phyloP scores from a whole-genome alignment of 169 alveolate genomes.

The Blepharisma undulans region DNA sequence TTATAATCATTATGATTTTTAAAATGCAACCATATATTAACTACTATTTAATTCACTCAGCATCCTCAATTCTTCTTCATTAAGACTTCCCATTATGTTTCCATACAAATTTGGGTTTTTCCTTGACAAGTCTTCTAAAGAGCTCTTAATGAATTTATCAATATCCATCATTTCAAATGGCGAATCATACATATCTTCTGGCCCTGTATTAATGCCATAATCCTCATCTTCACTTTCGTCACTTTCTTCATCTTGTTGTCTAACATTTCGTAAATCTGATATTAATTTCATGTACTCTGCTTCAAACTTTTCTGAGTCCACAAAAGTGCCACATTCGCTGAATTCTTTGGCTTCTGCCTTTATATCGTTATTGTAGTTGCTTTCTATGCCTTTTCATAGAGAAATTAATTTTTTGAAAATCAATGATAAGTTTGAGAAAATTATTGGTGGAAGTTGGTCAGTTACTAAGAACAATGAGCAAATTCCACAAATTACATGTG shows the following conservation, averaged over 20 bases:
- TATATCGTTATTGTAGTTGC: neutral
- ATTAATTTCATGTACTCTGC: neutral
- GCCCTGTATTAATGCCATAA: neutral
- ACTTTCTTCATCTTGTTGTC: neutral
- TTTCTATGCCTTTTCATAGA: neutral
- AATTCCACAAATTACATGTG: conserved; percentile 1
- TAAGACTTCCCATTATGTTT: neutral
- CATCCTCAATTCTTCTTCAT: neutral
- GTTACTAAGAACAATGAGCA: conserved; percentile 1
- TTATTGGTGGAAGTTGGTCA: neutral
- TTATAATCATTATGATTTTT: too few relatives aligned
- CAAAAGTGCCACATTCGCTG: neutral
- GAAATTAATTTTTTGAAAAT: neutral
- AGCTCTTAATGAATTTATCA: neutral
- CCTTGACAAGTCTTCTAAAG: neutral
- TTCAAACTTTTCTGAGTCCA: neutral
- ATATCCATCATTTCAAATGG: conserved; percentile 1
- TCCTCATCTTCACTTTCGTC: conserved; percentile 30
- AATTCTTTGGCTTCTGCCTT: neutral
- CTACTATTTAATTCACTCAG: neutral
- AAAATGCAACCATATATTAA: neutral
- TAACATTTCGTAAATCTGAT: neutral
- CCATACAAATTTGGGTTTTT: neutral
- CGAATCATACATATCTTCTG: conserved; percentile 23
- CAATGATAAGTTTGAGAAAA: neutral